Evolutionary conservation across 306 rosid species (phyloP).

Genomic region (Luffa aegyptiaca): DNA sequence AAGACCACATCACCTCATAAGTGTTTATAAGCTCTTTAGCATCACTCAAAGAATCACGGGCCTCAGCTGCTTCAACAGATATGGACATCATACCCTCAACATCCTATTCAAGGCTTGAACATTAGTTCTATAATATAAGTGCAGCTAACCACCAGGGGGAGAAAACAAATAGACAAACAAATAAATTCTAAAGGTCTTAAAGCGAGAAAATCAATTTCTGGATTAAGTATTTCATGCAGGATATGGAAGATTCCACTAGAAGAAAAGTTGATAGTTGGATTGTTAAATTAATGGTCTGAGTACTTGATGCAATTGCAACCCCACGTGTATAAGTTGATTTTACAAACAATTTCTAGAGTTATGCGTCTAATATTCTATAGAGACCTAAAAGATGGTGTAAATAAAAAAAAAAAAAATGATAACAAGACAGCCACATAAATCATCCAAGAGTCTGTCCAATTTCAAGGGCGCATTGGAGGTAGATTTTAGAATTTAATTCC

Average conservation of each 20-base stretch:
- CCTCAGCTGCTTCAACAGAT: constrained; percentile 91
- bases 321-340: not conserved
- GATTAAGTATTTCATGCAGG: not conserved
- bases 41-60: constrained; percentile 83
- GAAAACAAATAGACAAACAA: not conserved
- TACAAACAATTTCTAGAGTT: not conserved
- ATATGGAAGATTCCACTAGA: not conserved
- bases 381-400: not conserved
- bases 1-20: constrained; percentile 54
- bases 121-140: constrained; percentile 19
- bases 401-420: not conserved
- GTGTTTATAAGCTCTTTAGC: constrained; percentile 82
- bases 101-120: constrained; percentile 54
- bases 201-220: not conserved
- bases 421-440: not conserved
- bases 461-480: not conserved
- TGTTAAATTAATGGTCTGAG: not conserved
- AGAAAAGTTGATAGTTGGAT: not conserved
- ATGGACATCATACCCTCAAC: constrained; percentile 99
- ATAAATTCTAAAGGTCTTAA: not conserved
- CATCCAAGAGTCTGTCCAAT: not conserved
- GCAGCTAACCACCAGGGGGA: not conserved
- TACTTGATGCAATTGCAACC: not conserved
- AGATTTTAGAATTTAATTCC: not conserved
- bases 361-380: not conserved